Percentiles rank a stretch among this genome's conserved stretches.
Conservation (phyloP, 148 eudicot species). For the Silene uniflora region DNA sequence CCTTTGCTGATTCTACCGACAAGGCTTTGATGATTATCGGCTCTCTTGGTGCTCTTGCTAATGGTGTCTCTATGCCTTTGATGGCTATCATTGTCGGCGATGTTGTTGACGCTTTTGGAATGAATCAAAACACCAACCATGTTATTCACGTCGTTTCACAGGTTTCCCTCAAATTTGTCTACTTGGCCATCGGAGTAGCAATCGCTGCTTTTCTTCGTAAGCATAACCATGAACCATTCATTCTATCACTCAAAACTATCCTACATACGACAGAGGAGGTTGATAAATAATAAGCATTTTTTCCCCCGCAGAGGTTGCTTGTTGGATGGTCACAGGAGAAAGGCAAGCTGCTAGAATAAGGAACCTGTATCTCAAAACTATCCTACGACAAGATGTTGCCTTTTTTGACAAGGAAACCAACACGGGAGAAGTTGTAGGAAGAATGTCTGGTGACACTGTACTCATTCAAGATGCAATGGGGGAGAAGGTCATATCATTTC, state of each 20-base stretch:
- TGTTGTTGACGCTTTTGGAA: slow-evolving; percentile 54
- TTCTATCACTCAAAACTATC: too few relatives aligned
- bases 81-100: slow-evolving; percentile 59
- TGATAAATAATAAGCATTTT: too few relatives aligned
- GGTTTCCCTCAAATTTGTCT: slow-evolving; percentile 56
- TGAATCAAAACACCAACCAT: slow-evolving; percentile 28
- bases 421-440: slow-evolving; percentile 72
- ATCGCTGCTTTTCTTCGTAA: slow-evolving; percentile 61
- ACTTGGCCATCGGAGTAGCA: slow-evolving; percentile 48
- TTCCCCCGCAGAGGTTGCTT: slow-evolving; percentile 65
- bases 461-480: slow-evolving; percentile 79
- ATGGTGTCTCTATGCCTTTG: slow-evolving; percentile 54
- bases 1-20: slow-evolving; percentile 58
- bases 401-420: slow-evolving; percentile 71
- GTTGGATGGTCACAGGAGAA: slow-evolving; percentile 82
- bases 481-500: slow-evolving; percentile 42
- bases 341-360: slow-evolving; percentile 67
- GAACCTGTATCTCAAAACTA: slow-evolving; percentile 52
- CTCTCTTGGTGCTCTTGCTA: slow-evolving; percentile 48
- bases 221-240: too few relatives aligned
- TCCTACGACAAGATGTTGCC: slow-evolving; percentile 59
- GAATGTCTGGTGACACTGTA: slow-evolving; percentile 79
- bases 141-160: slow-evolving; percentile 42
- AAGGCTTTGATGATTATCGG: slow-evolving; percentile 53
- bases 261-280: too few relatives aligned